Conservation (phyloP, 208 protist species). For the Crithidia sp. region DNA sequence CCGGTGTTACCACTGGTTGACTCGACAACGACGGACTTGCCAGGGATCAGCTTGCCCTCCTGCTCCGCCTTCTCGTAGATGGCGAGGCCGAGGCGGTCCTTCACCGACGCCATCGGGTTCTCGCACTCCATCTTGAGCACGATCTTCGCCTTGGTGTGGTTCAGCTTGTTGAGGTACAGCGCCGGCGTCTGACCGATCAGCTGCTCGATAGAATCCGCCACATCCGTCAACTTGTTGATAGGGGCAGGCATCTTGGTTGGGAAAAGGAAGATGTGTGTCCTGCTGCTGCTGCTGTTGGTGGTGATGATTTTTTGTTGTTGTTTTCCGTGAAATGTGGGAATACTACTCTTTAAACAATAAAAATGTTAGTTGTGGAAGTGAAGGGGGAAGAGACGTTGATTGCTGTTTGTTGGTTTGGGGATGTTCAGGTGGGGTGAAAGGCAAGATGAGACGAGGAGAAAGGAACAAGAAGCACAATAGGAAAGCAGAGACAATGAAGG, state of each 20-base stretch:
- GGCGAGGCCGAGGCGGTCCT: slow-evolving; percentile 85
- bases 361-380: not conserved
- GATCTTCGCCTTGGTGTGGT: slow-evolving; percentile 78
- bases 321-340: not conserved
- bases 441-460: not conserved
- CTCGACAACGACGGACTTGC: slow-evolving; percentile 88
- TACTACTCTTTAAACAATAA: not conserved
- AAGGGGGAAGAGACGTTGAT: not conserved
- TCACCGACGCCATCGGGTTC: slow-evolving; percentile 87
- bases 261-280: not conserved
- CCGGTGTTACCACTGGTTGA: slow-evolving; percentile 92
- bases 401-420: too few relatives aligned
- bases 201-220: slow-evolving; percentile 72
- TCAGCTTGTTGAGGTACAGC: slow-evolving; percentile 85
- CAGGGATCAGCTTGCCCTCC: slow-evolving; percentile 78
- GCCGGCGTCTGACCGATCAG: slow-evolving; percentile 92
- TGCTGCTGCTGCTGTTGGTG: too few relatives aligned
- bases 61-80: slow-evolving; percentile 86
- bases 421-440: not conserved
- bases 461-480: slow-evolving; percentile 2
- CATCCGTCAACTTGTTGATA: slow-evolving; percentile 64
- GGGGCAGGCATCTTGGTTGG: slow-evolving; percentile 15
- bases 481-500: slow-evolving; percentile 10
- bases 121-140: slow-evolving; percentile 87
- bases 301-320: not conserved